Evolutionary conservation across 1,139 yeast genomes (phyloP), one percentile per base, ranked within the genome.

Genomic region (Insectozyma bohioensis): DNA sequence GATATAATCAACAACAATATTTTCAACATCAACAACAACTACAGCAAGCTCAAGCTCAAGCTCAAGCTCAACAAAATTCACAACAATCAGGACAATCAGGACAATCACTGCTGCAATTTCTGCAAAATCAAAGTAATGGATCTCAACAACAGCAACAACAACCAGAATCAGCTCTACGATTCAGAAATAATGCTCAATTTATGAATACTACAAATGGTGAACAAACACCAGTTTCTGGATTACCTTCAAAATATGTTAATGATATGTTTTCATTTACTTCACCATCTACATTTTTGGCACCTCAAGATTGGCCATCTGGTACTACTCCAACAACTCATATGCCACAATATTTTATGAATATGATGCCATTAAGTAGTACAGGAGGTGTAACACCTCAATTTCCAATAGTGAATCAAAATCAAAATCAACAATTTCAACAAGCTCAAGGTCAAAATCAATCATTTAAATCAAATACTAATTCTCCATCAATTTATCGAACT

Each of bases 181-280:
- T 39, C 20, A 34, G 36, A 24, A 19, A 24, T n/a, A 20, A 14
- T 13, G 20, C 15, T 4, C 39, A 42, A 24, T 29, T 31, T 22
- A 46, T 40, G 20, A 49, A 56, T 23, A 30, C 6, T 8, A 18
- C 8, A 5, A 12, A 12, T 3, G 75, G 73, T 5, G 75, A 67
- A 29, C 78, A 71, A 33, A 68, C 77, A 0, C 80, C 79, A 2
- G 49, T 72, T 5, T 65, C 72, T 15, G 78, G 72, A 2, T 52
- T 75, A 18, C 58, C 46, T 6, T 40, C 45, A 12, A 21, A 76
- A 31, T 74, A 72, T 37, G 72, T 74, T 24, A 70, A 69, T 38
- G 80, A 75, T 45, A 62, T 75, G 48, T 75, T 75, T 49, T 79
- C 79, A 11, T 71, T 77, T 6, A 80, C 80, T 2, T 64, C 72